Evolutionary conservation across 2,329 filamentous ascomycete species (phyloP).

Genomic region (Sporothrix pallida): DNA sequence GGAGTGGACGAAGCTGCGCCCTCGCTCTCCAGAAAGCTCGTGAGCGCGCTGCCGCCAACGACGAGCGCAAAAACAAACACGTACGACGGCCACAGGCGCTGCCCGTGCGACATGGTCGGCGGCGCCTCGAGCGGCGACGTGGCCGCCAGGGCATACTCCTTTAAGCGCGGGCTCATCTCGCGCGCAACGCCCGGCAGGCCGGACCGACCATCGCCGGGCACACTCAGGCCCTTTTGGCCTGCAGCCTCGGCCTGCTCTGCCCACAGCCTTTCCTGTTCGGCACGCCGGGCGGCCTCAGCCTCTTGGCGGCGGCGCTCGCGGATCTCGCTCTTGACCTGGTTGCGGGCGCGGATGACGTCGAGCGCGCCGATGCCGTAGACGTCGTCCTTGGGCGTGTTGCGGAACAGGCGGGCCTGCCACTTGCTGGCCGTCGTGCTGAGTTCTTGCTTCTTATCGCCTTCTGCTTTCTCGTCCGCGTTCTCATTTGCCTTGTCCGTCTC

Average conservation of each 20-base stretch:
- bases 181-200: conserved; percentile 35
- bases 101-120: conserved; percentile 58
- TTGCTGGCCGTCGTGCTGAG: conserved; percentile 31
- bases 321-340: conserved; percentile 57
- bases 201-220: conserved; percentile 41
- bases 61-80: conserved; percentile 55
- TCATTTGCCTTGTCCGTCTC: conserved; percentile 28
- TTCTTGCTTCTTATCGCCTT: not conserved
- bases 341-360: conserved; percentile 62
- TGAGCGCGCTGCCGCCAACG: conserved; percentile 51
- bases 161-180: conserved; percentile 48
- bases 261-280: conserved; percentile 35
- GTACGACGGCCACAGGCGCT: conserved; percentile 62
- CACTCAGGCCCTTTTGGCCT: too few species aligned
- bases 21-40: conserved; percentile 44
- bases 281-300: conserved; percentile 43
- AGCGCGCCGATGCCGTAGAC: conserved; percentile 64
- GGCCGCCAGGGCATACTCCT: conserved; percentile 53
- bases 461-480: not conserved
- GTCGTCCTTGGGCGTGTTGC: conserved; percentile 47
- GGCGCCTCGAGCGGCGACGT: conserved; percentile 58
- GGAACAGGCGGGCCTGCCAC: conserved; percentile 40
- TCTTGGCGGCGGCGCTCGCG: conserved; percentile 43
- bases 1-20: conserved; percentile 42
- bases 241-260: conserved; percentile 50